These are phyloP conservation scores for Talaromyces pinophilus DNA, from an alignment of 2,329 filamentous ascomycete genomes.

Conservation along the genomic window DNA sequence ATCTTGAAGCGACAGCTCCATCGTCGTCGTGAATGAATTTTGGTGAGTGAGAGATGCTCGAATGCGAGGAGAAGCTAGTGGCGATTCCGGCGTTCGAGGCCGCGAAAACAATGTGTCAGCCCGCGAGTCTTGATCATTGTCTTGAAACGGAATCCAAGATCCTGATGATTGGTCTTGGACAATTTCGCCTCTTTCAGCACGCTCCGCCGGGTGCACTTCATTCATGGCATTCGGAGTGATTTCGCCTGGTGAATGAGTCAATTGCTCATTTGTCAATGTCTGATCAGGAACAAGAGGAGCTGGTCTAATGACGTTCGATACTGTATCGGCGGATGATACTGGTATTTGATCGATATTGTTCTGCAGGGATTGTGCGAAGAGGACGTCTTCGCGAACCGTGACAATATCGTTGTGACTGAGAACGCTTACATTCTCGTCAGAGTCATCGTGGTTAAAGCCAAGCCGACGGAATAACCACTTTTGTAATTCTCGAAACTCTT, in stretches of 20 bases:
- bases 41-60: conserved; percentile 47
- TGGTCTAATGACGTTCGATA: background rate
- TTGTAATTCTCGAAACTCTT: conserved; percentile 37
- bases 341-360: background rate
- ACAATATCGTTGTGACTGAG: conserved; percentile 12
- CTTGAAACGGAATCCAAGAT: conserved; percentile 22
- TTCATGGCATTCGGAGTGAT: conserved; percentile 38
- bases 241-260: conserved; percentile 43
- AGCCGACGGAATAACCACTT: conserved; percentile 38
- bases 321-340: background rate
- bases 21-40: conserved; percentile 47
- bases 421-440: conserved; percentile 24
- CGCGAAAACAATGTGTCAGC: conserved; percentile 45
- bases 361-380: background rate
- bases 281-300: conserved; percentile 21
- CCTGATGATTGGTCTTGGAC: conserved; percentile 22
- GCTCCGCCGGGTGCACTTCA: conserved; percentile 32
- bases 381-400: background rate
- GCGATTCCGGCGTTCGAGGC: conserved; percentile 43
- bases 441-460: conserved; percentile 29
- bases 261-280: conserved; percentile 36
- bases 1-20: conserved; percentile 46
- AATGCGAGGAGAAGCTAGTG: conserved; percentile 44
- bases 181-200: conserved; percentile 25
- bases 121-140: conserved; percentile 35